A percentile compares a stretch with the other conserved stretches of the same genome.
phyloP scores from a whole-genome alignment of 768 basidiomycete species.

The Leccinum ochraceum region DNA sequence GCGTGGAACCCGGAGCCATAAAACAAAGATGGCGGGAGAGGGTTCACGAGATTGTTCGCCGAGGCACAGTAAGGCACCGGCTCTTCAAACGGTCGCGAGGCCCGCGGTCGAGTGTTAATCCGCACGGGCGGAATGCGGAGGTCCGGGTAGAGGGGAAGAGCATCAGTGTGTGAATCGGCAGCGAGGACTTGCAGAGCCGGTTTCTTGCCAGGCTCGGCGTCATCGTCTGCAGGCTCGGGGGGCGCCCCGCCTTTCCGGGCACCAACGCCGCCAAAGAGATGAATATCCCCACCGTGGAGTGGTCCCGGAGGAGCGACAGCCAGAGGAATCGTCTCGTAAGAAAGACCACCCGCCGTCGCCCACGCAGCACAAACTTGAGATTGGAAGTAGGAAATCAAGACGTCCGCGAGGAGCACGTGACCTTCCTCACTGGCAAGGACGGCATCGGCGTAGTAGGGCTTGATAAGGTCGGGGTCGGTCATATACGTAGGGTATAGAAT shows the following conservation, averaged over 20 bases:
- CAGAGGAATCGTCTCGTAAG: slow-evolving; percentile 56
- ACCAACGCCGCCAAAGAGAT: slow-evolving; percentile 84
- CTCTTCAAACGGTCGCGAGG: slow-evolving; percentile 68
- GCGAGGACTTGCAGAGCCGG: slow-evolving; percentile 10
- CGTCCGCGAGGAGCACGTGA: slow-evolving; percentile 86
- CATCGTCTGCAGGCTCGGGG: slow-evolving; percentile 43
- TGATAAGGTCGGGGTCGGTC: slow-evolving; percentile 59
- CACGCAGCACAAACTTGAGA: slow-evolving; percentile 86
- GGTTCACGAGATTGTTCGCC: slow-evolving; percentile 98
- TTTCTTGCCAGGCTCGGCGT: slow-evolving; percentile 33
- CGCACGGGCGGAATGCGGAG: slow-evolving; percentile 65
- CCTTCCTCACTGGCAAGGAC: slow-evolving; percentile 79
- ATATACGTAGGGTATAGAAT: slow-evolving; percentile 84
- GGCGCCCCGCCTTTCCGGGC: slow-evolving; percentile 71
- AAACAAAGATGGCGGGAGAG: slow-evolving; percentile 91
- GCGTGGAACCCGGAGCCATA: slow-evolving; percentile 91
- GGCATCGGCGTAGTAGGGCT: slow-evolving; percentile 78
- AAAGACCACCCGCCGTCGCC: slow-evolving; percentile 66
- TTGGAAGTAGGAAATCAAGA: slow-evolving; percentile 90
- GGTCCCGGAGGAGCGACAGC: slow-evolving; percentile 37
- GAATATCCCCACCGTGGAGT: slow-evolving; percentile 43
- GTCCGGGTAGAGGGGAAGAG: slow-evolving; percentile 28
- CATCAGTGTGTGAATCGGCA: slow-evolving; percentile 16
- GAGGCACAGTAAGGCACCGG: slow-evolving; percentile 89
- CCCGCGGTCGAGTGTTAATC: slow-evolving; percentile 65